Evolutionary conservation across 148 eudicot genomes (phyloP).

Genomic region (Pharnaceum exiguum): DNA sequence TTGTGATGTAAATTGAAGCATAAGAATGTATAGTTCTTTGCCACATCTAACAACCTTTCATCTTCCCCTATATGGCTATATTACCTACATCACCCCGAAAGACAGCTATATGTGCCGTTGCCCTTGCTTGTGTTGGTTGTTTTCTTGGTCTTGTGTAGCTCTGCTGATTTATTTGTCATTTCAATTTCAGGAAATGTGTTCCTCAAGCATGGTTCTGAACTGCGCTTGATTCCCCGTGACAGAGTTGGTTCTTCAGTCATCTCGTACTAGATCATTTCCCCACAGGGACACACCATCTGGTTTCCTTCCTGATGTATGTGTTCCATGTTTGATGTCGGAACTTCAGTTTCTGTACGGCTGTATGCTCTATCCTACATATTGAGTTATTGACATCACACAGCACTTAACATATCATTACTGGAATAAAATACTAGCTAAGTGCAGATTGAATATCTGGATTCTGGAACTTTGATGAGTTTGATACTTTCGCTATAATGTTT

Average conservation of each 20-base stretch:
- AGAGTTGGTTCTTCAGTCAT: constrained; percentile 60
- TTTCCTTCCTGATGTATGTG: constrained; percentile 2
- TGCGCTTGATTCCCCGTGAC: constrained; percentile 96
- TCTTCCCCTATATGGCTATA: too few relatives aligned
- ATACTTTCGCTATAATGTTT: too few relatives aligned
- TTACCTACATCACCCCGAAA: too few relatives aligned
- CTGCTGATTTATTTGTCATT: neutral
- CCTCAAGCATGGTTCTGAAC: constrained; percentile 91
- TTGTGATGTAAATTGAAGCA: too few relatives aligned
- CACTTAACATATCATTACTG: too few relatives aligned
- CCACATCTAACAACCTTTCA: too few relatives aligned
- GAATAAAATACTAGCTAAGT: too few relatives aligned
- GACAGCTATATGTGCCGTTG: neutral
- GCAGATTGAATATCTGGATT: too few relatives aligned
- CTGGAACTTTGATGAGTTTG: too few relatives aligned
- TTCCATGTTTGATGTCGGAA: neutral
- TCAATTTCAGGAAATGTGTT: constrained; percentile 73
- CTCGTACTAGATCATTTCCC: constrained; percentile 1
- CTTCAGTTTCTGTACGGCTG: neutral
- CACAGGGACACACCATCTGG: neutral
- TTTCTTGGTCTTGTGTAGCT: neutral
- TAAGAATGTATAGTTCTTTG: too few relatives aligned
- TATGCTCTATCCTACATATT: neutral
- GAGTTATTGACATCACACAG: too few relatives aligned
- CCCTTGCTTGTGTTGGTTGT: neutral